Base-by-base conservation (phyloP, 257 asterid genomes). In the Nicotiana attenuata region DNA sequence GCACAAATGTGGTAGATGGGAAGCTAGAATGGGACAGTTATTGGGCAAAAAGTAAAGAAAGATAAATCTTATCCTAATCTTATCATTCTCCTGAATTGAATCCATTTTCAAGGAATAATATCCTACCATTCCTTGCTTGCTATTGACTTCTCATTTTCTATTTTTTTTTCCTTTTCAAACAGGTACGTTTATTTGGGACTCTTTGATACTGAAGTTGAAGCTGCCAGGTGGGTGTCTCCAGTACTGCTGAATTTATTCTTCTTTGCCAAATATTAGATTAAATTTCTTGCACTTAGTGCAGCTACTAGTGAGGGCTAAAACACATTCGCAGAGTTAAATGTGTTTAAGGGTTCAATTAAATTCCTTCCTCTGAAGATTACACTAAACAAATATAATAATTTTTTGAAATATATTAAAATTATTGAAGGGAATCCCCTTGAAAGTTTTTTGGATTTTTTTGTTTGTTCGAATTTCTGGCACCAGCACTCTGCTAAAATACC, bases 1-100 rank as follows among this genome's bases (percentile, higher is more conserved):
- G 89, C 98, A 93, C 81, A 92, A 93, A 92, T 93, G 98, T 85
- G 98, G 98, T 68, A 87, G 97, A 94, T 94, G 97, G 98, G 98
- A 94, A 84, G 90, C 98, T 38, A 83, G 98, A 69, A 88, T 94
- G 95, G 96, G 98, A 83, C 97, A 92, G 80, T 92, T 92, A 85
- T 82, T 93, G 61, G 97, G 96, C 81, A 93, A 93, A 92, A 93
- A 92, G 98, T 93, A 88, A 81, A 69, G 0, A 41, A 41, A 3
- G 9, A 11, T 35, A 68, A 14, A 28, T 31, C 5, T 13, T 52
- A 38, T 79, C 56, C 11, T 77, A 60, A 22, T 68, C 19, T 68
- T 35, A 35, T 28, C 29, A 28, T 69, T 20, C 6, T 52, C 57
- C 19, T 52, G 19, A 52, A 2, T 41, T 60, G 7, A 63, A 22